Conservation (phyloP, 305 asterid genomes). For the Solanum aculeatissimum region DNA sequence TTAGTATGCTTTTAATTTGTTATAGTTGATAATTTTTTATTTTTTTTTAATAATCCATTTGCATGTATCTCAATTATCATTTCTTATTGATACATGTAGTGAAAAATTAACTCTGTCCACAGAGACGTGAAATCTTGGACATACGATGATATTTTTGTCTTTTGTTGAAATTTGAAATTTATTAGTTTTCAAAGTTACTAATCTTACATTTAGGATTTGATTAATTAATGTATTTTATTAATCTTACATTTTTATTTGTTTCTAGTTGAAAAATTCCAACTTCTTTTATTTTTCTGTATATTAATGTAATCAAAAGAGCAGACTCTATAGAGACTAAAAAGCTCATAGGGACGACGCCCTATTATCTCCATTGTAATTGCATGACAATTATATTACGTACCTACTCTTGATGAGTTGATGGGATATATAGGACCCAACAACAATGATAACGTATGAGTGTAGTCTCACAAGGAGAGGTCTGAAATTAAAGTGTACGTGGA, state of each 20-base stretch:
- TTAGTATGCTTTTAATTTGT: not conserved
- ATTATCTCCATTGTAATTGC: not conserved
- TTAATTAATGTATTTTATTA: not conserved
- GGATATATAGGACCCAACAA: not conserved
- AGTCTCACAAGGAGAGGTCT: accelerated
- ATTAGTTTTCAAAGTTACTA: not conserved
- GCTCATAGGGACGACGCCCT: not conserved
- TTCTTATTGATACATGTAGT: not conserved
- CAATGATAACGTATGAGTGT: not conserved
- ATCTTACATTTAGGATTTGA: not conserved
- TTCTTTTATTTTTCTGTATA: not conserved
- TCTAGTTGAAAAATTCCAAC: not conserved
- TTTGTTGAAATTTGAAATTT: not conserved
- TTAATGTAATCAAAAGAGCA: not conserved
- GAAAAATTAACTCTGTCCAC: not conserved
- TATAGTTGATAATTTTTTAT: not conserved
- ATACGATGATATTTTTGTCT: not conserved
- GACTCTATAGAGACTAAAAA: not conserved
- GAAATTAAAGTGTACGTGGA: not conserved
- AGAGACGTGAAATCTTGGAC: not conserved
- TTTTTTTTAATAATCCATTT: not conserved
- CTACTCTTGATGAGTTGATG: not conserved
- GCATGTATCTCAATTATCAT: not conserved
- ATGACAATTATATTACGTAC: not conserved
- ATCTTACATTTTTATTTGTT: too few relatives aligned